Conservation (phyloP, 2,329 filamentous ascomycete species). For the Ceratocystis lukuohia region DNA sequence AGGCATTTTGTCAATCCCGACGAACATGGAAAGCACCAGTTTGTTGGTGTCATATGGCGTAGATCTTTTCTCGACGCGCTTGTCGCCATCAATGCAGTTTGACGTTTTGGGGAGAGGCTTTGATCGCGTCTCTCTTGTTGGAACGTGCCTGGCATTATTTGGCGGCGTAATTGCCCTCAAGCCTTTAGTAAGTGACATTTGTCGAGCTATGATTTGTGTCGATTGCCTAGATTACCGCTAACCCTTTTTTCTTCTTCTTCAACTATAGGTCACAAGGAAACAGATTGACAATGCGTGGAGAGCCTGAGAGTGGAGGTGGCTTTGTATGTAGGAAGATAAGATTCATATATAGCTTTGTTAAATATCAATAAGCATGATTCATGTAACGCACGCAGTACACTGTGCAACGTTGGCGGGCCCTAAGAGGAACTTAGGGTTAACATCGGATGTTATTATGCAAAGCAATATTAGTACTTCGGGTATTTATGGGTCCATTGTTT, state of each 20-base stretch:
- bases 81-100: constrained; percentile 79
- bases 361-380: background rate
- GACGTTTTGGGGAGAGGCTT: constrained; percentile 90
- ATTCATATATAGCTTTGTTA: background rate
- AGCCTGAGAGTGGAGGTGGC: constrained; percentile 22
- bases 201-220: background rate
- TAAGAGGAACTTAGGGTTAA: background rate
- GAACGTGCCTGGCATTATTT: constrained; percentile 68
- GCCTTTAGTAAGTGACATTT: constrained; percentile 57
- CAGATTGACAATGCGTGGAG: constrained; percentile 55
- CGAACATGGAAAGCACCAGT: constrained; percentile 81
- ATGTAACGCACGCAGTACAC: background rate
- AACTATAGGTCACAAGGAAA: constrained; percentile 44
- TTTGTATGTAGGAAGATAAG: background rate
- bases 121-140: constrained; percentile 72
- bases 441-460: background rate
- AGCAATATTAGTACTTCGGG: too few relatives aligned
- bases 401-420: background rate
- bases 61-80: constrained; percentile 76
- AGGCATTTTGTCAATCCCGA: constrained; percentile 60
- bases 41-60: constrained; percentile 77
- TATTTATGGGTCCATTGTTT: too few relatives aligned
- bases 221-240: constrained; percentile 23
- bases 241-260: constrained; percentile 21
- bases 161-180: constrained; percentile 64